Base-by-base conservation (phyloP, 257 asterid genomes). In the Nicotiana sylvestris region DNA sequence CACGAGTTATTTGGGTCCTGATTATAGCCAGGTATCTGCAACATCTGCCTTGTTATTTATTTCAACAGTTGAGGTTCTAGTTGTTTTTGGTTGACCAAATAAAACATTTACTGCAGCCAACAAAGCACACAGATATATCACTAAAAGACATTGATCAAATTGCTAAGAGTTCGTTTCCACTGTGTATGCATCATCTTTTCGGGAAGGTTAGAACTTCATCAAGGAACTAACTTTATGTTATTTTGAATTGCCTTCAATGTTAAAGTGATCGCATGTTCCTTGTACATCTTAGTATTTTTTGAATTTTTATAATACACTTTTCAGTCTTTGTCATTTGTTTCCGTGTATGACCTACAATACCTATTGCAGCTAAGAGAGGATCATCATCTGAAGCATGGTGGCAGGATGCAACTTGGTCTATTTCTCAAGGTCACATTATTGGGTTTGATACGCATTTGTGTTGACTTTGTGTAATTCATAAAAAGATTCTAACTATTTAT, bases 341-440 rank as follows among this genome's bases (percentile, higher is more conserved):
- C 58, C 5, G 17, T 53, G 18, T 15, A 53, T 69, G 27, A 15
- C 49, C 78, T 27, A 16, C 57, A 69, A 11, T 53, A 69, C 16
- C 5, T 78, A 4, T 61, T 82, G 84, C 97, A 96, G 99, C 92
- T 96, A 83, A 89, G 91, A 86, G 99, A 94, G 90, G 97, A 96
- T 87, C 99, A 96, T 91, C 99, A 96, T 93, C 88, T 96, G 92
- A 96, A 91, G 92, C 97, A 96, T 85, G 99, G 98, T 84, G 98
- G 98, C 30, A 89, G 99, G 79, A 91, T 94, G 99, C 98, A 96
- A 83, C 84, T 96, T 84, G 97, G 98, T 78, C 93, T 95, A 68
- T 92, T 95, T 90, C 99, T 95, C 83, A 95, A 95, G 99, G 99
- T 95, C 79, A 76, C 37, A 15, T 51, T 51, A 51, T 27, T 65